Evolutionary conservation across 768 basidiomycete genomes (phyloP), one percentile per base, ranked within the genome.

Genomic region (Brasilioporus rufonigricans): DNA sequence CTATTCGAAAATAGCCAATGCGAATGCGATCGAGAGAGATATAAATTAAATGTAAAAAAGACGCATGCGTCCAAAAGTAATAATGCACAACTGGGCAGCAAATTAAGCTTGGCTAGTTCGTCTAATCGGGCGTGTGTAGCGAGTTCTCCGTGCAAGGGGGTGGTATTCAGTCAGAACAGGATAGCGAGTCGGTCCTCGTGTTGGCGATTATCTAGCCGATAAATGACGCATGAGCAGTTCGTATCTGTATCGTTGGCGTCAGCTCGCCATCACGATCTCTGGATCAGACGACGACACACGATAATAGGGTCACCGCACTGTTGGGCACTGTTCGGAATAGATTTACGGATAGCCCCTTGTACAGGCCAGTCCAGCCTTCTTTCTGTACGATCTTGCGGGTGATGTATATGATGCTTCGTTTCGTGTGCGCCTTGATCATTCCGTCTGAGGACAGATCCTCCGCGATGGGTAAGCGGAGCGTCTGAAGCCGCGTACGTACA

Each of bases 401-500:
- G 56, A 88, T 93, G 67, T 85, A 80, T 31, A 91, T 69, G 55
- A 94, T 74, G n/a, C 91, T 90, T 50, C 83, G 76, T 54, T 76
- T 74, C 6, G 77, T 74, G 55, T 83, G 79, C 31, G 72, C 65
- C 64, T 77, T 81, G 63, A 85, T 62, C 81, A 85, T 82, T 24
- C 83, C 82, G 49, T 84, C 81, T 14, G 83, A 84, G 5, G 81
- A 81, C 61, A 80, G 64, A 59, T 80, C 80, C 61, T 80, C 80
- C 41, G 80, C 76, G 45, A 89, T 75, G 43, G 84, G 87, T 48
- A 83, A 81, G 54, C 82, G 79, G 62, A 87, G 84, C 4, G 96
- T 95, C 72, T 99, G 97, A 45, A 98, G 74, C 6, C 96, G 84
- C n/a, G 97, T 98, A n/a, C 97, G 89, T 33, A 99, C 80, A 41